Percentiles rank a stretch among this genome's conserved stretches.
Evolutionary conservation across 352 stramenopile species (phyloP).

Genomic region (Globisporangium emineosum): DNA sequence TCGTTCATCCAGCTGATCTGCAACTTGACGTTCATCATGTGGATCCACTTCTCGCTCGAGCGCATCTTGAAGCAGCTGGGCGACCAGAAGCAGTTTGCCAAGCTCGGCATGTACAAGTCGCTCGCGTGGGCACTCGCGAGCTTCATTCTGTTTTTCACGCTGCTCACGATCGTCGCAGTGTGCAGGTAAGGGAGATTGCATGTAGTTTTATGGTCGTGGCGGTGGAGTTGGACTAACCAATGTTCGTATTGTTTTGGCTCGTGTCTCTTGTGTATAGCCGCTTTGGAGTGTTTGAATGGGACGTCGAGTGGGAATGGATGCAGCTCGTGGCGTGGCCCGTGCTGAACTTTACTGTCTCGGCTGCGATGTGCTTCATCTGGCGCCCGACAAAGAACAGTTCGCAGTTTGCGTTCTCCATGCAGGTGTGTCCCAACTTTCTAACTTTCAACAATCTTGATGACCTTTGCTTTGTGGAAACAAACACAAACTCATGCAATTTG

Average conservation of each 20-base stretch:
- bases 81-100: conserved; percentile 89
- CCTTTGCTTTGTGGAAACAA: background rate
- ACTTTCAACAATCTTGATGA: background rate
- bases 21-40: conserved; percentile 89
- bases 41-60: conserved; percentile 88
- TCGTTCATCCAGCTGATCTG: conserved; percentile 84
- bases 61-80: conserved; percentile 74
- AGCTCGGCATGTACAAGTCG: conserved; percentile 87
- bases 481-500: background rate
- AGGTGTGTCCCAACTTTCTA: conserved; percentile 30
- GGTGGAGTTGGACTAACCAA: background rate
- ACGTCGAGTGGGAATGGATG: conserved; percentile 91
- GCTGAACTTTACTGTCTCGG: conserved; percentile 89
- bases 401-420: conserved; percentile 85
- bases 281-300: conserved; percentile 86
- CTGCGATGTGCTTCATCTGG: conserved; percentile 90
- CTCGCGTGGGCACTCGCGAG: conserved; percentile 72
- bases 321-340: conserved; percentile 90
- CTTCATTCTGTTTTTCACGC: conserved; percentile 89
- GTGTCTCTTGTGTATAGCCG: conserved; percentile 28
- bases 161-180: conserved; percentile 81
- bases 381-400: conserved; percentile 82
- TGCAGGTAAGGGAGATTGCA: conserved; percentile 25
- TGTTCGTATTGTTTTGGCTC: background rate
- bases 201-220: background rate